Evolutionary conservation across 2,329 filamentous ascomycete species (phyloP).

Genomic region (Hymenoscyphus linearis): DNA sequence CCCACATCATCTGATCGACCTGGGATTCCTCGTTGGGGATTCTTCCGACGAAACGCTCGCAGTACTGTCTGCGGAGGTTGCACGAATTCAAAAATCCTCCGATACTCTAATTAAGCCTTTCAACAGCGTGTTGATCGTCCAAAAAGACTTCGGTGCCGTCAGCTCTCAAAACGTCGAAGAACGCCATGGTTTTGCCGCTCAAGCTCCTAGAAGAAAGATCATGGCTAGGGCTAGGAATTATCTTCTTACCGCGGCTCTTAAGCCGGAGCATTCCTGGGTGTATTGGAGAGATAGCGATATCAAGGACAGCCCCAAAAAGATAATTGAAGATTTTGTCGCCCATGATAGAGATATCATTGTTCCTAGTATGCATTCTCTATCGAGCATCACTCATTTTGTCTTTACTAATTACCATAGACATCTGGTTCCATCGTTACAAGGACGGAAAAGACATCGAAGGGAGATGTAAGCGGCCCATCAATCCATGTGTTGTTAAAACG

Average conservation of each 20-base stretch:
- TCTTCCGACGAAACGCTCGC: slow-evolving; percentile 86
- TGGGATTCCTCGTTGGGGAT: slow-evolving; percentile 91
- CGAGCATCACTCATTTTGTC: background rate
- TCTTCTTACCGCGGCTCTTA: slow-evolving; percentile 74
- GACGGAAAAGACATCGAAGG: slow-evolving; percentile 85
- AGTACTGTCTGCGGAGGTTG: slow-evolving; percentile 77
- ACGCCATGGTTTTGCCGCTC: slow-evolving; percentile 79
- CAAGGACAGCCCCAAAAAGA: slow-evolving; percentile 77
- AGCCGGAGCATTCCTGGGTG: slow-evolving; percentile 95
- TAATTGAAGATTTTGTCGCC: slow-evolving; percentile 91
- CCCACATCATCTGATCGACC: slow-evolving; percentile 89
- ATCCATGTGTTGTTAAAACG: slow-evolving; percentile 10
- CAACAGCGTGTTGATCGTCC: slow-evolving; percentile 74
- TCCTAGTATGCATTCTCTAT: slow-evolving; percentile 64
- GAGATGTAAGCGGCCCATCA: slow-evolving; percentile 61
- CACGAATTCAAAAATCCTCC: slow-evolving; percentile 76
- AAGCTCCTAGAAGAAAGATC: slow-evolving; percentile 82
- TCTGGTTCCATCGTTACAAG: slow-evolving; percentile 89
- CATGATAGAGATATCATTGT: slow-evolving; percentile 92
- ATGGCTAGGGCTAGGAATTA: slow-evolving; percentile 93
- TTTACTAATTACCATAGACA: slow-evolving; percentile 54
- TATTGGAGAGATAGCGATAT: slow-evolving; percentile 99
- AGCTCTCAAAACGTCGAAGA: slow-evolving; percentile 71
- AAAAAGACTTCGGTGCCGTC: slow-evolving; percentile 75
- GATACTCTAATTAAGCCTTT: slow-evolving; percentile 71